Conservation (phyloP, 2,329 filamentous ascomycete species). For the Xylaria sp. region DNA sequence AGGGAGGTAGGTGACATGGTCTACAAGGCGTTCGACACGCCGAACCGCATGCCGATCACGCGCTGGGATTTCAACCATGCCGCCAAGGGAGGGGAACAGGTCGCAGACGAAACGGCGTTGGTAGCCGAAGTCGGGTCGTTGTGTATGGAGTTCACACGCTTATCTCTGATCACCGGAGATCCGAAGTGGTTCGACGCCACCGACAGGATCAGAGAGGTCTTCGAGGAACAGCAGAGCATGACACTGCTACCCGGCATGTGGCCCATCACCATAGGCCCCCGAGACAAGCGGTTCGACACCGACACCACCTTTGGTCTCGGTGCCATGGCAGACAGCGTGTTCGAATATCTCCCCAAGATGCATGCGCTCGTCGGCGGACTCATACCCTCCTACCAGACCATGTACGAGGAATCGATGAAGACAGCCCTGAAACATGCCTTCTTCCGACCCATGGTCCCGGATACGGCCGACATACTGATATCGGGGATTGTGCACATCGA, state of each 20-base stretch:
- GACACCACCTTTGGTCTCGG: conserved; percentile 40
- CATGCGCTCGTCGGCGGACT: conserved; percentile 60
- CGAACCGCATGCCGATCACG: conserved; percentile 37
- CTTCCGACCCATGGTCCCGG: conserved; percentile 65
- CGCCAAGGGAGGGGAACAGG: conserved; percentile 24
- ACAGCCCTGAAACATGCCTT: conserved; percentile 62
- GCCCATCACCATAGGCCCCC: conserved; percentile 66
- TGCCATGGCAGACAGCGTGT: conserved; percentile 45
- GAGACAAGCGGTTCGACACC: conserved; percentile 46
- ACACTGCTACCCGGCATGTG: conserved; percentile 60
- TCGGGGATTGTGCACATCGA: conserved; percentile 47
- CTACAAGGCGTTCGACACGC: conserved; percentile 37
- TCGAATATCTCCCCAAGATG: conserved; percentile 58
- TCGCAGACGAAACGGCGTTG: conserved; percentile 25
- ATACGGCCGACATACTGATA: conserved; percentile 61
- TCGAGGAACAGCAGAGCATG: conserved; percentile 30
- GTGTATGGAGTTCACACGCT: conserved; percentile 39
- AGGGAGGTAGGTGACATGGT: conserved; percentile 45
- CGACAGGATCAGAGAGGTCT: conserved; percentile 32
- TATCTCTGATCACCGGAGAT: conserved; percentile 36
- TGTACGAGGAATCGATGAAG: conserved; percentile 66
- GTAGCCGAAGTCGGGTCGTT: conserved; percentile 37
- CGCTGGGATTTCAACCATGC: conserved; percentile 33
- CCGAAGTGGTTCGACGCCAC: conserved; percentile 38
- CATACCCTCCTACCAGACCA: conserved; percentile 57